phyloP scores from a whole-genome alignment of 768 basidiomycete species.

The Pholiota conissans region DNA sequence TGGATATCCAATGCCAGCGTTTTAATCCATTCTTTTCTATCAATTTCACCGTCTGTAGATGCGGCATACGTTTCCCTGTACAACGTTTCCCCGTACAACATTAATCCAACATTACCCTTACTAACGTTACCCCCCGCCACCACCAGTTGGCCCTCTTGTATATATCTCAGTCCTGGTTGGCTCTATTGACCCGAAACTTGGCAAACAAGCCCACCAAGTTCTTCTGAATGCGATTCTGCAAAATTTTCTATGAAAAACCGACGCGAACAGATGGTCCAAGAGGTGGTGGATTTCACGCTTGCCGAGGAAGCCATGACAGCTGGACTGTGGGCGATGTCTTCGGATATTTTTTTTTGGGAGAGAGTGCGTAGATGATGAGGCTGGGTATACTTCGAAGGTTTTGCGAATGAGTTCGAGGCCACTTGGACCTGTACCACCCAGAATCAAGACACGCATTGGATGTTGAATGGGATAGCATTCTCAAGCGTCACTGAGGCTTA shows the following conservation, averaged over 20 bases:
- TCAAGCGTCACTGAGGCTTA: not conserved
- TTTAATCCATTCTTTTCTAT: conserved; percentile 58
- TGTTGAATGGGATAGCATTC: not conserved
- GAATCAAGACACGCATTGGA: conserved; percentile 53
- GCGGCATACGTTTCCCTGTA: conserved; percentile 58
- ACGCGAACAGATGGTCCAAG: too few relatives aligned
- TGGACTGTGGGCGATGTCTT: conserved; percentile 43
- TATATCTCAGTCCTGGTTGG: too few relatives aligned
- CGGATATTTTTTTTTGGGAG: conserved; percentile 62
- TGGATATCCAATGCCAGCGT: conserved; percentile 43
- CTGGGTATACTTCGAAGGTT: conserved; percentile 40
- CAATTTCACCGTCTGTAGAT: conserved; percentile 59
- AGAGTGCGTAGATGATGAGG: conserved; percentile 64
- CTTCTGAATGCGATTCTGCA: too few relatives aligned
- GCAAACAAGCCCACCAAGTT: too few relatives aligned
- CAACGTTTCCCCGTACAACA: conserved; percentile 48
- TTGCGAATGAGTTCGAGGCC: conserved; percentile 61
- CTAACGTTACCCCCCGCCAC: conserved; percentile 69
- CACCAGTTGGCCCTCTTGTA: too few relatives aligned
- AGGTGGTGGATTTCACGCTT: conserved; percentile 46
- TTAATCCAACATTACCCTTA: conserved; percentile 58
- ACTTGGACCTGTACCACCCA: conserved; percentile 69
- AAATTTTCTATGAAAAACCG: too few relatives aligned
- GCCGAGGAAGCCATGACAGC: conserved; percentile 45
- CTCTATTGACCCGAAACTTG: too few relatives aligned